Conservation (phyloP, 805 yeast genomes). For the Ogataea nonfermentans region DNA sequence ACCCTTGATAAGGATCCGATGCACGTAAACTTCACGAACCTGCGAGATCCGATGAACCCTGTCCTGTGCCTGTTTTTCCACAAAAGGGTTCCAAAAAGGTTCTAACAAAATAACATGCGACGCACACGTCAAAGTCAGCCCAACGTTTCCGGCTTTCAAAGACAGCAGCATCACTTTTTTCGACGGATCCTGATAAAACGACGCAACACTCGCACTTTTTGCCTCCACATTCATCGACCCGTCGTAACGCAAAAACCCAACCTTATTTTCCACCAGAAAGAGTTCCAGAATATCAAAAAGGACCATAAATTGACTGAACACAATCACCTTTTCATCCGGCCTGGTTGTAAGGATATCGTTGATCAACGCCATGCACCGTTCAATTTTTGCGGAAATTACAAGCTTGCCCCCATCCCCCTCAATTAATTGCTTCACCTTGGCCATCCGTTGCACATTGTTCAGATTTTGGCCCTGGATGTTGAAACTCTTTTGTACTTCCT, state of each 20-base stretch:
- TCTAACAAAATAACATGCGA: slow-evolving; percentile 88
- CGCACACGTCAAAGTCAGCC: slow-evolving; percentile 91
- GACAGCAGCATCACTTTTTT: slow-evolving; percentile 69
- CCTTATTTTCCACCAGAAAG: slow-evolving; percentile 46
- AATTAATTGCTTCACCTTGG: slow-evolving; percentile 29
- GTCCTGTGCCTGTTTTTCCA: slow-evolving; percentile 96
- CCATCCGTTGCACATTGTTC: slow-evolving; percentile 27
- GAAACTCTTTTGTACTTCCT: slow-evolving; percentile 23
- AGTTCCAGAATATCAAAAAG: slow-evolving; percentile 66
- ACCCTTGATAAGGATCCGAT: slow-evolving; percentile 61
- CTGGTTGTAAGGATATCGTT: slow-evolving; percentile 44
- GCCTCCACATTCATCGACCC: slow-evolving; percentile 75
- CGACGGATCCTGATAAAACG: slow-evolving; percentile 57
- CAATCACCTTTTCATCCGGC: slow-evolving; percentile 71
- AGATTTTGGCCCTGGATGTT: slow-evolving; percentile 24
- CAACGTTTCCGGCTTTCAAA: slow-evolving; percentile 92
- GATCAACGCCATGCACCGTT: slow-evolving; percentile 57
- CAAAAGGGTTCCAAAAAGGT: slow-evolving; percentile 98
- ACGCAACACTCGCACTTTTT: slow-evolving; percentile 61
- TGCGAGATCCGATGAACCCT: slow-evolving; percentile 96
- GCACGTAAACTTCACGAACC: slow-evolving; percentile 68
- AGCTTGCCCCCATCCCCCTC: slow-evolving; percentile 41
- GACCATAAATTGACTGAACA: slow-evolving; percentile 84
- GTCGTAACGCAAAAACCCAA: slow-evolving; percentile 63
- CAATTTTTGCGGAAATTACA: slow-evolving; percentile 67